Conservation (phyloP, 257 asterid genomes). For the Echium plantagineum region DNA sequence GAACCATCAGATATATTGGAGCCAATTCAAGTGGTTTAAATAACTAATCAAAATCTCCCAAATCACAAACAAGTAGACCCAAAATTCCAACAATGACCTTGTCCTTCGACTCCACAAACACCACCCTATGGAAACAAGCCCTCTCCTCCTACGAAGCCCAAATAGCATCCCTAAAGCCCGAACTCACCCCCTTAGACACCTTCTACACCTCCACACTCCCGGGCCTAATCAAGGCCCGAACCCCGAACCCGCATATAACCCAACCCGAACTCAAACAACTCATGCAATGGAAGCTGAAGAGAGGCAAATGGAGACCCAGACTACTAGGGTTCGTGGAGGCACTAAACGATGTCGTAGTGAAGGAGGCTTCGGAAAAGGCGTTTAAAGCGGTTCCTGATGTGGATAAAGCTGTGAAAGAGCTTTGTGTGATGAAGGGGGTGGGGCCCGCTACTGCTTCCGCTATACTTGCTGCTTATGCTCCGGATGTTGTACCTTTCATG, state of each 20-base stretch:
- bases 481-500: slow-evolving; percentile 80
- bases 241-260: slow-evolving; percentile 62
- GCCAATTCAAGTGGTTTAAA: too few species aligned
- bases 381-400: slow-evolving; percentile 55
- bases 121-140: slow-evolving; percentile 39
- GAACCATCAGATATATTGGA: too few species aligned
- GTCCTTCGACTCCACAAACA: slow-evolving; percentile 45
- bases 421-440: slow-evolving; percentile 73
- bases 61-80: too few species aligned
- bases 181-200: slow-evolving; percentile 50
- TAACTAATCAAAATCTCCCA: too few species aligned
- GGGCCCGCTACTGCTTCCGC: slow-evolving; percentile 98
- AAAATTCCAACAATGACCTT: slow-evolving; percentile 10
- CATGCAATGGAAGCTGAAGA: slow-evolving; percentile 82
- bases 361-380: slow-evolving; percentile 62
- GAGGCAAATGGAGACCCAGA: slow-evolving; percentile 92
- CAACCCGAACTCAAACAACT: slow-evolving; percentile 53
- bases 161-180: slow-evolving; percentile 42
- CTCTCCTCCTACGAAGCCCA: slow-evolving; percentile 39
- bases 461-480: slow-evolving; percentile 72
- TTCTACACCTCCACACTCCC: slow-evolving; percentile 77
- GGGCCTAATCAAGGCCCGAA: slow-evolving; percentile 39
- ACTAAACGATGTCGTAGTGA: slow-evolving; percentile 41
- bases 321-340: slow-evolving; percentile 58
- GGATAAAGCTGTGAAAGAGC: slow-evolving; percentile 44